phyloP scores from a whole-genome alignment of 116 monocot species.

The Papilionanthe hybrid region DNA sequence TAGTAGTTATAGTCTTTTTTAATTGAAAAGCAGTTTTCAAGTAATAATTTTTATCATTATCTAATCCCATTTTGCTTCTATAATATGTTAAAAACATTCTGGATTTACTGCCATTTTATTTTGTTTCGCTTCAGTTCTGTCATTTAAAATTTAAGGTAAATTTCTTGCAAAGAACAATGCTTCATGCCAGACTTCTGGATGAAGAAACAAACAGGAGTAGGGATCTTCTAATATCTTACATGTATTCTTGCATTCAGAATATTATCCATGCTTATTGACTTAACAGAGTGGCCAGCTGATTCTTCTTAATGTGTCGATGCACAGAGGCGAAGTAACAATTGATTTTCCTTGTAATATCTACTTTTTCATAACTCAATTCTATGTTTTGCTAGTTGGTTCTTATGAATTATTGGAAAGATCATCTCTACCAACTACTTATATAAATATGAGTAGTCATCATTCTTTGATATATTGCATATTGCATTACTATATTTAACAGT shows the following conservation, averaged over 20 bases:
- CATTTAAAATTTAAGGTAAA: background rate
- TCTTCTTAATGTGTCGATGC: background rate
- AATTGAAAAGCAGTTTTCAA: background rate
- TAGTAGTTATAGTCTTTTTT: conserved; percentile 12
- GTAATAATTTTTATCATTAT: background rate
- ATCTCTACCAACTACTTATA: background rate
- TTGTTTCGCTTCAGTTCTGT: too few relatives aligned
- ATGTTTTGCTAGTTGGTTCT: background rate
- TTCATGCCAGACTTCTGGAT: background rate
- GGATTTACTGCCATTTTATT: background rate
- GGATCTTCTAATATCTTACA: background rate
- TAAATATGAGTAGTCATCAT: background rate
- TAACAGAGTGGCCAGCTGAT: background rate
- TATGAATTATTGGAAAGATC: background rate
- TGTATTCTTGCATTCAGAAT: background rate
- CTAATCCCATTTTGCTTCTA: background rate
- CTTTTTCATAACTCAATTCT: too few relatives aligned
- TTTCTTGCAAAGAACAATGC: background rate
- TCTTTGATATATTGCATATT: background rate
- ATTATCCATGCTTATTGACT: background rate
- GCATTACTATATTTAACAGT: too few relatives aligned
- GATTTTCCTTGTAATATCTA: background rate
- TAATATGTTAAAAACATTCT: background rate
- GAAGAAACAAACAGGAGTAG: background rate
- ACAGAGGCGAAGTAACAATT: too few relatives aligned